A percentile compares a stretch with the other conserved stretches of the same genome.
Evolutionary conservation across 140 eudicot genomes (phyloP).

Genomic region (Stevia rebaudiana): DNA sequence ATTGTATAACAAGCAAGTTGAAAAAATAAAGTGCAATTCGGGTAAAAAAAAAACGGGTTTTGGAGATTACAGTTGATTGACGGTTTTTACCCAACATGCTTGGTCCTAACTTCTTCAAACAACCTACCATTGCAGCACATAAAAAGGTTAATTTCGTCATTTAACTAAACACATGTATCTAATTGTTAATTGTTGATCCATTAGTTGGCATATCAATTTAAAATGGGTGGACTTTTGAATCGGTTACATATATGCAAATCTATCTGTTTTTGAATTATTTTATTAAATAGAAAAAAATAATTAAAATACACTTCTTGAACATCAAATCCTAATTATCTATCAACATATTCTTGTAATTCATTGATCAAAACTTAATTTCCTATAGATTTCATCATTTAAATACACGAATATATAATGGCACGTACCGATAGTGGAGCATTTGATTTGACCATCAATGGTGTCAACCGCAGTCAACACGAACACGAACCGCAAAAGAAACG

Average conservation of each 20-base stretch:
- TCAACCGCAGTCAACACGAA: slow-evolving; percentile 80
- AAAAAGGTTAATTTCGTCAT: background rate
- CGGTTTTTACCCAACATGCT: slow-evolving; percentile 52
- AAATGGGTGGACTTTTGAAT: slow-evolving; percentile 17
- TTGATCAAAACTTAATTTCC: background rate
- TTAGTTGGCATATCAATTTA: slow-evolving; percentile 29
- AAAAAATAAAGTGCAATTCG: background rate
- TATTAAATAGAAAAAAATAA: background rate
- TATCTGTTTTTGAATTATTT: background rate
- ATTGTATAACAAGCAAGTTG: slow-evolving; percentile 9
- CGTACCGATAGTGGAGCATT: slow-evolving; percentile 73
- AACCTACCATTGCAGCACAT: slow-evolving; percentile 40
- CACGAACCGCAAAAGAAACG: slow-evolving; percentile 75
- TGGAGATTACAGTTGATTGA: slow-evolving; percentile 53
- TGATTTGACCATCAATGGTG: slow-evolving; percentile 71
- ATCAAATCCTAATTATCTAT: background rate
- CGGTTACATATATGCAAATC: background rate
- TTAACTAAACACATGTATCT: background rate
- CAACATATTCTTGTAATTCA: background rate
- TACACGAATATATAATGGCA: background rate
- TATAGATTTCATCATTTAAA: background rate
- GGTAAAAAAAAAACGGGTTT: background rate
- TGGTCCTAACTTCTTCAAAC: slow-evolving; percentile 71
- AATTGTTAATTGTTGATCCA: slow-evolving; percentile 16
- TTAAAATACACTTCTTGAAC: too few species aligned